A percentile compares a stretch with the other conserved stretches of the same genome.
phyloP scores from a whole-genome alignment of 2,329 filamentous ascomycete genomes.

The Davidsoniella virescens region DNA sequence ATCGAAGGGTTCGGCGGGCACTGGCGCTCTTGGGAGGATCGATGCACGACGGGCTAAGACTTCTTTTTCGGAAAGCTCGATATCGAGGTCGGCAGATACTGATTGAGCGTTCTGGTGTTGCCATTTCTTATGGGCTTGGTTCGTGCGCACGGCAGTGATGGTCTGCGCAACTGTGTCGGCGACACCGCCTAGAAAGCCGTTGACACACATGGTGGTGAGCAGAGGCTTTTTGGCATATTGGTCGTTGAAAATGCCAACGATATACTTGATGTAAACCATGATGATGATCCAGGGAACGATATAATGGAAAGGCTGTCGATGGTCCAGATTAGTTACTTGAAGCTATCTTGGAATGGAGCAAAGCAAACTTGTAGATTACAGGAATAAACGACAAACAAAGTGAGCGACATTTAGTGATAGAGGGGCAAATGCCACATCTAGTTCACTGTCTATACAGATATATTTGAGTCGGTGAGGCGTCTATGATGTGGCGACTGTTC shows the following conservation, averaged over 20 bases:
- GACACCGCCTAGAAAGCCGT: constrained; percentile 85
- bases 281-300: constrained; percentile 6
- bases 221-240: constrained; percentile 32
- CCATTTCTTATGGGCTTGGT: constrained; percentile 27
- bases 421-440: background rate
- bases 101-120: constrained; percentile 60
- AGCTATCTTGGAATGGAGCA: background rate
- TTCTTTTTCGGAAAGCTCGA: constrained; percentile 66
- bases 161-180: constrained; percentile 93
- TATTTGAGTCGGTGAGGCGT: background rate
- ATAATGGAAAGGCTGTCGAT: constrained; percentile 9
- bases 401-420: background rate
- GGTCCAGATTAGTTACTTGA: constrained; percentile 31
- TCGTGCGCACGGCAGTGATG: constrained; percentile 67
- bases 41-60: constrained; percentile 48
- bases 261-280: constrained; percentile 6
- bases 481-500: constrained; percentile 23
- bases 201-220: constrained; percentile 97
- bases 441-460: background rate
- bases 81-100: background rate
- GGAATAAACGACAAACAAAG: background rate
- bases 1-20: constrained; percentile 50
- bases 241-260: constrained; percentile 3
- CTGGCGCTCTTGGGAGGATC: constrained; percentile 35
- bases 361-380: background rate